Conservation (phyloP, 371 early-diverging fungal genomes). For the Mycotypha africana region DNA sequence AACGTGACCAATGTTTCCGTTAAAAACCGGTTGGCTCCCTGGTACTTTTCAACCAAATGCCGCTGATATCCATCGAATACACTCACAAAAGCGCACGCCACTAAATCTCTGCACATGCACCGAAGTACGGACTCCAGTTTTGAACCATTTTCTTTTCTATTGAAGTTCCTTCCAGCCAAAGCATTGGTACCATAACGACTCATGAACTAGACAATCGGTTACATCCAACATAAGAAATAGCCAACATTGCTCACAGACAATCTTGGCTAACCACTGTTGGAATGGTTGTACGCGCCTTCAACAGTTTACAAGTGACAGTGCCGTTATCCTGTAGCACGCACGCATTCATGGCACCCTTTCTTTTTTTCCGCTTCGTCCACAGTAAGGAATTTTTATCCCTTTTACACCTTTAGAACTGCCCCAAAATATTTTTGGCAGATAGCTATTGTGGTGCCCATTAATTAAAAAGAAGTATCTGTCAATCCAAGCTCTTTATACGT, state of each 20-base stretch:
- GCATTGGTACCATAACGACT: neutral
- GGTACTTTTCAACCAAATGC: no score
- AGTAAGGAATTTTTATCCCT: neutral
- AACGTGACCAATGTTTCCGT: no score
- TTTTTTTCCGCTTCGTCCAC: neutral
- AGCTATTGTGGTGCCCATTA: no score
- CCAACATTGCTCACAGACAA: no score
- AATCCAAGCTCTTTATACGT: no score
- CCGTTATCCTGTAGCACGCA: conserved; percentile 29
- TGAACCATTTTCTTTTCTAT: neutral
- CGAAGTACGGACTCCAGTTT: neutral
- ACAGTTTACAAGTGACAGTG: conserved; percentile 37
- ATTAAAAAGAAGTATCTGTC: no score
- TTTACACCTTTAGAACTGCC: no score
- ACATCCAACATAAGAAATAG: conserved; percentile 34
- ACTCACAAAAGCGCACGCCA: conserved; percentile 84
- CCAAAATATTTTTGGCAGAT: no score
- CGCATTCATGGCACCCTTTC: conserved; percentile 6
- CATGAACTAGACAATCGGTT: conserved; percentile 29
- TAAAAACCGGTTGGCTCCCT: no score
- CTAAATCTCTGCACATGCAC: conserved; percentile 62
- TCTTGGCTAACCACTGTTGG: no score
- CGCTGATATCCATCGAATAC: conserved; percentile 21
- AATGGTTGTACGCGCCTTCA: conserved; percentile 44
- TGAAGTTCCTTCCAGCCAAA: no score